Evolutionary conservation across 768 basidiomycete species (phyloP).

Genomic region (Phylloporus sp.): DNA sequence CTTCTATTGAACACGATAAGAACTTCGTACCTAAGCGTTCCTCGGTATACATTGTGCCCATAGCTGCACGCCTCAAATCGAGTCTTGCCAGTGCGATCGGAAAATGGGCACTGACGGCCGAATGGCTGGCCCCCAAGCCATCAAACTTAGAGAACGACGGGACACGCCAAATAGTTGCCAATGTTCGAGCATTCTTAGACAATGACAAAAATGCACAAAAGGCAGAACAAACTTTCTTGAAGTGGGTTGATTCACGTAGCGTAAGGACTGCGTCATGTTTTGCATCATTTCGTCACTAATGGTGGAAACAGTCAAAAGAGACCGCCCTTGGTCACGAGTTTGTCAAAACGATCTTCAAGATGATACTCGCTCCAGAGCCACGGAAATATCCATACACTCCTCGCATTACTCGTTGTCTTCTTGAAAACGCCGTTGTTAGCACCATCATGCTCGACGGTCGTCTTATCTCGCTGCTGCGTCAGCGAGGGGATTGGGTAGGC

Average conservation of each 20-base stretch:
- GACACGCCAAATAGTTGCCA: constrained; percentile 32
- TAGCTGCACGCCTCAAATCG: constrained; percentile 47
- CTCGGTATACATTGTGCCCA: constrained; percentile 56
- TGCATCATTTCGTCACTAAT: neutral
- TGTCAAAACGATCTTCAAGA: constrained; percentile 53
- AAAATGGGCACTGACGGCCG: constrained; percentile 37
- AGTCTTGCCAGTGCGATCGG: constrained; percentile 64
- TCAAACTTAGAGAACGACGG: constrained; percentile 17
- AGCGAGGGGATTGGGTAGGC: constrained; percentile 65
- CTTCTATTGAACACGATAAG: constrained; percentile 21
- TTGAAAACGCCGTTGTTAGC: constrained; percentile 52
- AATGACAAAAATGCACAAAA: constrained; percentile 42
- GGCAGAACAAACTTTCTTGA: constrained; percentile 57
- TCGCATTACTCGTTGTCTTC: constrained; percentile 52
- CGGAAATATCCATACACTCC: constrained; percentile 45
- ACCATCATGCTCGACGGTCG: constrained; percentile 59
- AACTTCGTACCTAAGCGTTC: constrained; percentile 34
- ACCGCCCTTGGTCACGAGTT: constrained; percentile 42
- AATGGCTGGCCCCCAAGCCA: constrained; percentile 38
- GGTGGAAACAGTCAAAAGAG: constrained; percentile 12
- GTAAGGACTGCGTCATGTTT: constrained; percentile 2
- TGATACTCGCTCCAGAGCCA: constrained; percentile 41
- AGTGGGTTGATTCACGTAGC: constrained; percentile 47
- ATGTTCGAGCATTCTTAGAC: constrained; percentile 38
- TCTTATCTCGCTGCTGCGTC: constrained; percentile 47